These are phyloP conservation scores for Picea glauca DNA, from an alignment of 75 land plant genomes.

Conservation along the genomic window DNA sequence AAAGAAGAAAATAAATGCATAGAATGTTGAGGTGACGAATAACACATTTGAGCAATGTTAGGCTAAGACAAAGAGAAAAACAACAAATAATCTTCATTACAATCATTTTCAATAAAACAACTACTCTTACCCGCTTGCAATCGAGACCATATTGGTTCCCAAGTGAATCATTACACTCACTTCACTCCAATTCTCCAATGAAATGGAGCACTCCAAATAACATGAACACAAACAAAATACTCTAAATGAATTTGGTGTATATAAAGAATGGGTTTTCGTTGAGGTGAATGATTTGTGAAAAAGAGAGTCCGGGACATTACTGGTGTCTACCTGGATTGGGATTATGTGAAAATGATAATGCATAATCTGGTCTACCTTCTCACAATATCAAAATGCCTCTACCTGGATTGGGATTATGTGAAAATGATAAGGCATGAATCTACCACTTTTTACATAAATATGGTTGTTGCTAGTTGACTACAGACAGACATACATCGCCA, in stretches of 20 bases:
- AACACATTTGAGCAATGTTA: background rate
- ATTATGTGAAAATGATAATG: too few species aligned
- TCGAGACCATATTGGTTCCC: background rate
- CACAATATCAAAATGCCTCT: too few species aligned
- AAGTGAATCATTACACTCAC: background rate
- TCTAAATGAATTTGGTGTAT: background rate
- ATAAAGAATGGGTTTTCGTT: background rate
- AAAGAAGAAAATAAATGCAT: background rate
- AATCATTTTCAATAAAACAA: background rate
- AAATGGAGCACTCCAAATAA: too few species aligned
- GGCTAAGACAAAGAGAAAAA: background rate
- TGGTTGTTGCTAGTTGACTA: too few species aligned
- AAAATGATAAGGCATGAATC: too few species aligned
- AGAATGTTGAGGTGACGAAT: background rate
- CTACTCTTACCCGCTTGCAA: background rate
- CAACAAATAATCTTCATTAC: background rate
- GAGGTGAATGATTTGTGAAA: background rate
- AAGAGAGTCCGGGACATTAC: too few species aligned
- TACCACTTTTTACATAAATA: too few species aligned
- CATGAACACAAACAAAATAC: background rate
- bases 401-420: too few species aligned
- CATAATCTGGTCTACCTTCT: too few species aligned
- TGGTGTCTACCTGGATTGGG: too few species aligned
- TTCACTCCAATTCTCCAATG: background rate
- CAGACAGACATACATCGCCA: too few species aligned